Base-by-base conservation (phyloP, 331 rosid species). In the Rhamnella rubrinervis region DNA sequence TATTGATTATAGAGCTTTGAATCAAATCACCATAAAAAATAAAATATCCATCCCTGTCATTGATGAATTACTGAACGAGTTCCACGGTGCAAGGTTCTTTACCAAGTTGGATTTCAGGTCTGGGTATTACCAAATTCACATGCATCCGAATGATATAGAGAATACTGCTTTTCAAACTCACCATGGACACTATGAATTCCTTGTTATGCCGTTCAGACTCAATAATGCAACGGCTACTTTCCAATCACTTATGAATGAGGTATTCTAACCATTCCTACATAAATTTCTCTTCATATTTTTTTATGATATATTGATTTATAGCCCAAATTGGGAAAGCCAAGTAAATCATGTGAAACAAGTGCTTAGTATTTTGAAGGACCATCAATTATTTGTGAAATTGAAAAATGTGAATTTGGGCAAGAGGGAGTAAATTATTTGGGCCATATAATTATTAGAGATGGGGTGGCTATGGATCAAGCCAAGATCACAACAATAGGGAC, bases 291-390 rank as follows among this genome's bases (percentile, higher is more conserved):
- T 58, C 13, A 17, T 41, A 15, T 58, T 70, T 28, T 26, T 70
- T 71, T 31, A 71, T 19, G 58, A 59, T 31, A 71, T 71, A 4
- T 21, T 59, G 5, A 31, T 71, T 3, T 71, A 59, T 20, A 59
- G 60, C 17, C 25, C 26, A 31, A 10, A 21, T 25, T 71, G n/a
- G 60, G 10, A 20, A 1, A 2, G 7, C 10, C 60, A 70, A 7
- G 26, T 71, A 55, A 4, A 17, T 0, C 75, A 59, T 26, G 5
- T 47, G 4, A 7, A 15, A 4, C 12, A 2, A 1, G 47, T 19
- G 0, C 40, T 71, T 6, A 3, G n/a, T 6, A 9, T 31, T 1
- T 28, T 60, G 35, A 4, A 13, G n/a, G 20, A 37, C 1, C 10
- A 53, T 10, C 18, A 55, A 10, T 9, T 68, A 15, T 20, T 2